Evolutionary conservation across 1,284 basidiomycete species (phyloP), one percentile per base, ranked within the genome.

Genomic region (Austroboletus novae-zelandiae): DNA sequence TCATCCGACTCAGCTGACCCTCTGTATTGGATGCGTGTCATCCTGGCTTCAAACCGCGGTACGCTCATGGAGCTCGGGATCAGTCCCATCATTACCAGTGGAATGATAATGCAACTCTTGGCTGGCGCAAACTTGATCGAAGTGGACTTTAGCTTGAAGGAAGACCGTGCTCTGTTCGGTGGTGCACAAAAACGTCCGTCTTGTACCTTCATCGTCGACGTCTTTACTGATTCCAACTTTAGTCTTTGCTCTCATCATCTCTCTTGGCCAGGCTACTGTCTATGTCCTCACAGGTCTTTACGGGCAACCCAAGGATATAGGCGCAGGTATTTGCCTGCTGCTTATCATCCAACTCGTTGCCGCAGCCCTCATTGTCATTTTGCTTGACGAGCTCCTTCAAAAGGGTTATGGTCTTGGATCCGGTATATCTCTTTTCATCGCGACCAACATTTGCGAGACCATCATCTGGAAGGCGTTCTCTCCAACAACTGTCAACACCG

Each of bases 391-490:
- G 74, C 91, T 99, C 52, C 89, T 99, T 54, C 95, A 98, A 67
- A 99, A 98, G 72, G 96, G 96, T 49, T 98, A 99, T 72, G 96
- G 96, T 70, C 91, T 99, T 53, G 96, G 96, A 51, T 97, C 94
- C 2, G 96, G 96, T 65, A 98, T 99, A 72, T 97, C 95, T 52
- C 88, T 98, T 56, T 99, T 98, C 81, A 98, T 98, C 62, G 96
- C 96, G 5, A 98, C 96, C 74, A 99, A 98, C 81, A 98, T 98
- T 61, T 99, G 97, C 74, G 96, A 99, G 74, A 92, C 90, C 54
- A 99, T 99, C 75, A 85, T 98, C 65, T 99, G 96, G 96, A 99
- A 99, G 71, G 96, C 95, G 3, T 98, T 99, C 76, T 96, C 93
- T 4, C 97, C 96, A 29, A 98, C 94, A 31, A 98, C 96, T 43